Evolutionary conservation across 768 basidiomycete genomes (phyloP), one percentile per base, ranked within the genome.

Genomic region (Tulasnella sp.): DNA sequence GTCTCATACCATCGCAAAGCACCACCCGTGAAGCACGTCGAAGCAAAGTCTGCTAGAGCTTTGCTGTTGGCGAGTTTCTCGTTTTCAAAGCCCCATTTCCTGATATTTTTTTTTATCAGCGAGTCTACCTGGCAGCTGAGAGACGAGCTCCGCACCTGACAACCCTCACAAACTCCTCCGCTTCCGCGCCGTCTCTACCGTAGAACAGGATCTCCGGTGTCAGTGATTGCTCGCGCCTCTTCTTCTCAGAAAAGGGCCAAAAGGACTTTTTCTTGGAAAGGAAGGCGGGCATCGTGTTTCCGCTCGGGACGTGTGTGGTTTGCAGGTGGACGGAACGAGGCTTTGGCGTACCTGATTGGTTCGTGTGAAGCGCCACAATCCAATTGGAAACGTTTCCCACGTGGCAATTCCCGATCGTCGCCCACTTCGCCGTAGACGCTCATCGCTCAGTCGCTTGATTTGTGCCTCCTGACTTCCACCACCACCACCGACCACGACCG

Each of bases 341-440:
- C 7, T 28, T 64, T 31, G 24, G 2, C 22, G 24, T 37, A 28
- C 58, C 28, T 28, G 28, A 64, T 64, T 64, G 60, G 31, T 34
- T 34, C 60, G 60, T 64, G 60, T 14, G 60, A 64, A 64, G n/a
- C 60, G 60, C 60, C 60, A 64, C 60, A 64, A 64, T 64, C 31
- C 28, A 31, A 31, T 64, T 44, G n/a, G n/a, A 34, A 3, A 28
- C 60, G n/a, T 14, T 34, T 64, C 60, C 34, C 60, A 64, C 60
- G 60, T 64, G 60, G 60, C 60, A 64, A 64, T 34, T 28, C n/a
- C 60, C 60, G 60, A 64, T 64, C 60, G 60, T 64, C 60, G 60
- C 60, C 60, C 60, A 64, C n/a, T 64, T 64, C n/a, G 60, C 60
- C 60, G n/a, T 14, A 64, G 60, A 64, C 60, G 60, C 60, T 64